Base-by-base conservation (phyloP, 2,329 filamentous ascomycete genomes). In the Microsporum canis region DNA sequence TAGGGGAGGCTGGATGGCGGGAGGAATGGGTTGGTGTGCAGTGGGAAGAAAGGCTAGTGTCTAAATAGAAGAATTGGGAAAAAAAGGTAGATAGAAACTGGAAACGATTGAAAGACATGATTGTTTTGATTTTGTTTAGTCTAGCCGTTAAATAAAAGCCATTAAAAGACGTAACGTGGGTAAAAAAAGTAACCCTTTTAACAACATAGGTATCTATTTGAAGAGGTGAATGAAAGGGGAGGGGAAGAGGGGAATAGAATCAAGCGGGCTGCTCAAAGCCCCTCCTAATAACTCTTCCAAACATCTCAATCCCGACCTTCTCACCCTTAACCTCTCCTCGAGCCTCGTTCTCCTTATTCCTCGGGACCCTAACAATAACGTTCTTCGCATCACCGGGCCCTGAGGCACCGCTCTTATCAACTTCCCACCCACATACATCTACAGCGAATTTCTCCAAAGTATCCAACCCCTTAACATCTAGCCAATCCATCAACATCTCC, bases 11-110 rank as follows among this genome's bases (percentile, higher is more conserved):
- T 0, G 89, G 86, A 1, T 97, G 95, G 75, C 69, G 91, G 17
- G 94, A 97, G 78, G 94, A 99, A 75, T 99, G 94, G 92, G 85
- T 83, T n/a, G 94, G 92, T 5, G 94, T 97, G 65, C 94, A 99
- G 75, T 99, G 92, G 94, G 94, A 99, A 75, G 91, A 96, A 74
- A 69, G 67, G 33, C 59, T 69, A 23, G 34, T 12, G 23, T 17
- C 34, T 29, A 41, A 43, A 43, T 57, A 43, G 17, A 57, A 12
- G 4, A 31, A 31, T 8, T n/a, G 12, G 34, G 3, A 41, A 27
- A 57, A 3, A 45, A 23, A 59, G 10, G 0, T 10, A 45, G 23
- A 45, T 23, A 23, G 17, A n/a, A 17, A 57, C 39, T 23, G 34
- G 36, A 2, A 17, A 12, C 17, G 31, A 36, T 39, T 57, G 7